Base-by-base conservation (phyloP, 805 yeast genomes). In the Metschnikowia proteae region DNA sequence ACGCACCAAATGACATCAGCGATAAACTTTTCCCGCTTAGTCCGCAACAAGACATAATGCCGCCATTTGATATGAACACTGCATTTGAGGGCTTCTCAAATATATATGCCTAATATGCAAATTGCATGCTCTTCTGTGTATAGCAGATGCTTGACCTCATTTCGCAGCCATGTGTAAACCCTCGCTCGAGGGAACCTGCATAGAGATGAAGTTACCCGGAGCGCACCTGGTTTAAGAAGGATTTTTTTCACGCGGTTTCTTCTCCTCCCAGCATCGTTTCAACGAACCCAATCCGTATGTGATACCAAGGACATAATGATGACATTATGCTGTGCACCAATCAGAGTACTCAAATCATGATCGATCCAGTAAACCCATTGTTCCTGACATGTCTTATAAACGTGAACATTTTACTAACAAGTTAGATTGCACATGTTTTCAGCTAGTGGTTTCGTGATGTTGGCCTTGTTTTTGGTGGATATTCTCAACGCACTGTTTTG, bases 251-350 rank as follows among this genome's bases (percentile, higher is more conserved):
- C 40, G 38, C 33, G 8, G 7, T 17, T 17, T 34, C 25, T 34
- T 17, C 37, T 34, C 10, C 37, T 33, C 17, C 11, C 17, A 4
- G 22, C 23, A 26, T 6, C 30, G 4, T 23, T 25, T 9, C 26
- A 25, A 28, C 41, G 13, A 22, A 3, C 3, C 25, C 34, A 30
- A 53, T 45, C 38, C 38, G 59, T 56, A 56, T 56, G 59, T 56
- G 30, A 33, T 10, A 26, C 27, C 30, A 39, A 31, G 52, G 59
- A 56, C 56, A 48, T 45, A 46, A 63, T 68, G 77, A 73, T 59
- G 75, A 73, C 75, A 69, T 68, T 40, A 67, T 73, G 77, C 77
- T 73, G 77, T 73, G 77, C 77, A 73, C 77, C 77, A 73, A 76
- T 72, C 77, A 71, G 77, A 73, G 71, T 68, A 71, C 74, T 71